Evolutionary conservation across 805 yeast species (phyloP).

Genomic region (Ogataea polymorpha): DNA sequence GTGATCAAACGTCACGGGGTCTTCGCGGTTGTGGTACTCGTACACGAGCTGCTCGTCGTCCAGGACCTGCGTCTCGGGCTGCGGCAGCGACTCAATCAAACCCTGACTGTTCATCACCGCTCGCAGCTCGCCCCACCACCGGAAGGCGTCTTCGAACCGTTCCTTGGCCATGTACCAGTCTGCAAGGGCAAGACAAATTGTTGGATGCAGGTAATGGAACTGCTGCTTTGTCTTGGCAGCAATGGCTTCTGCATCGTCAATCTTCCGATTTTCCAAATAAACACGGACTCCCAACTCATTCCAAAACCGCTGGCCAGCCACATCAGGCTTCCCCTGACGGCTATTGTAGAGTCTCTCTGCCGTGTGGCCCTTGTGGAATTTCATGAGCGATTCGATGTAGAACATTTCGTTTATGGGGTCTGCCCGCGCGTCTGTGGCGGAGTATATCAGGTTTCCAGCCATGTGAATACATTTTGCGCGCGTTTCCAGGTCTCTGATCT

Average conservation of each 20-base stretch:
- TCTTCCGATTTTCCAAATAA: constrained; percentile 33
- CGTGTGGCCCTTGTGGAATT: constrained; percentile 30
- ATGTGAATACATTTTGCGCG: constrained; percentile 36
- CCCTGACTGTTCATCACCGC: constrained; percentile 26
- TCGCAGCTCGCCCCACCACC: constrained; percentile 34
- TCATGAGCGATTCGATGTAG: constrained; percentile 43
- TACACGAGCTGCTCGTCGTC: constrained; percentile 23
- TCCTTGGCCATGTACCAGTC: constrained; percentile 30
- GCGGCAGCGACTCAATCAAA: constrained; percentile 18
- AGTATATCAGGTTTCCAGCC: constrained; percentile 44
- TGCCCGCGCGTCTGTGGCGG: constrained; percentile 39
- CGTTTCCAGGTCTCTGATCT: constrained; percentile 31
- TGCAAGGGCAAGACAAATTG: constrained; percentile 35
- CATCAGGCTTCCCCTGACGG: constrained; percentile 34
- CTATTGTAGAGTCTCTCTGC: constrained; percentile 39
- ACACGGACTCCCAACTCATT: constrained; percentile 45
- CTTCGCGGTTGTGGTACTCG: constrained; percentile 29
- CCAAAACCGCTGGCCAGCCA: constrained; percentile 47
- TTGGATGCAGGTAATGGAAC: constrained; percentile 37
- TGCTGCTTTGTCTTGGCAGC: constrained; percentile 28
- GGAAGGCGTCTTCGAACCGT: constrained; percentile 27
- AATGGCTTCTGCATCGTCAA: constrained; percentile 36
- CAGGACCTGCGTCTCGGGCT: constrained; percentile 22
- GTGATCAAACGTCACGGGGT: constrained; percentile 26
- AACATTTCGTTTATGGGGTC: constrained; percentile 52